Evolutionary conservation across 1,139 yeast species (phyloP).

Genomic region (Candida sp.): DNA sequence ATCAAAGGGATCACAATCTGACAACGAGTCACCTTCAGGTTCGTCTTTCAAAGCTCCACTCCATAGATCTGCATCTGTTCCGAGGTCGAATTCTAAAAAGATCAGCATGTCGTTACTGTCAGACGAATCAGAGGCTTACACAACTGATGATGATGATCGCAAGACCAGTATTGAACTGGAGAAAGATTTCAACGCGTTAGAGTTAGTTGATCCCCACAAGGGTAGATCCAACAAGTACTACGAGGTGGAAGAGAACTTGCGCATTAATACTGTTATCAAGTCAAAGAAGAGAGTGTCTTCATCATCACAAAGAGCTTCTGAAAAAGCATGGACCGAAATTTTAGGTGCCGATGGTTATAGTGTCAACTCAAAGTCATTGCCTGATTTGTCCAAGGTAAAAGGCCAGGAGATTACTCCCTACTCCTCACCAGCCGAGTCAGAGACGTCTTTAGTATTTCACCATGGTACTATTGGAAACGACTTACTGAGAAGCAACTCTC

Average conservation of each 20-base stretch:
- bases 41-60: conserved; percentile 10
- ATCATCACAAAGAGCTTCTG: too few species aligned
- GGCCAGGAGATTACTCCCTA: conserved; percentile 15
- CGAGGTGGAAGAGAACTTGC: conserved; percentile 24
- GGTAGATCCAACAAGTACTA: conserved; percentile 2
- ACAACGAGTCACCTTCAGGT: neutral
- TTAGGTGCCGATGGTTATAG: neutral
- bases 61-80: too few species aligned
- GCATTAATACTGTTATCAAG: conserved; percentile 33
- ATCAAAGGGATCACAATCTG: too few species aligned
- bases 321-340: conserved; percentile 21
- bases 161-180: neutral
- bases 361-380: conserved; percentile 22
- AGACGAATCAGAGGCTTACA: conserved; percentile 22
- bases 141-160: conserved; percentile 21
- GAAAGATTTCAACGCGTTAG: too few species aligned
- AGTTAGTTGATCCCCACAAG: too few species aligned
- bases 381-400: conserved; percentile 21
- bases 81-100: too few species aligned
- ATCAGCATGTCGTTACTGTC: conserved; percentile 11
- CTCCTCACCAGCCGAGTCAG: conserved; percentile 25
- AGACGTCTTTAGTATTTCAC: conserved; percentile 6
- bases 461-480: too few species aligned
- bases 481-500: too few species aligned
- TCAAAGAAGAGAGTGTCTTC: conserved; percentile 32